A percentile compares a stretch with the other conserved stretches of the same genome.
Evolutionary conservation across 2,329 filamentous ascomycete species (phyloP).

Genomic region (Chaetomium olivaceum): DNA sequence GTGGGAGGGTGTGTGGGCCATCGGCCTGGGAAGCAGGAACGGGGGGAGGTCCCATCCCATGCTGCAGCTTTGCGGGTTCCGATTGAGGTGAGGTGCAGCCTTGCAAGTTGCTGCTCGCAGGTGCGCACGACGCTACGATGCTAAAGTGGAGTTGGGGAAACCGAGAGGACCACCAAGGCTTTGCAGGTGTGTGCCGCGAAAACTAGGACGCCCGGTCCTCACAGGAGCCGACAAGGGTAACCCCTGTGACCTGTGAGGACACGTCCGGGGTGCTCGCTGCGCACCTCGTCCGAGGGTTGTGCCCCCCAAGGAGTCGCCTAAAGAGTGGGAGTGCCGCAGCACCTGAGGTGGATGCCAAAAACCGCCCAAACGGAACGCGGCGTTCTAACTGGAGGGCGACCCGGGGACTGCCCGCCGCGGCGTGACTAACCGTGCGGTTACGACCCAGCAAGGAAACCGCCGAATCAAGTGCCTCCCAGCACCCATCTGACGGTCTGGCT

Average conservation of each 20-base stretch:
- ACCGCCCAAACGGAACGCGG: conserved; percentile 14
- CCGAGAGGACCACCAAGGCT: not conserved
- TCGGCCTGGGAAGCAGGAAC: conserved; percentile 27
- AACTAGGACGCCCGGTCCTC: conserved; percentile 2
- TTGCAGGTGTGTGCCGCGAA: not conserved
- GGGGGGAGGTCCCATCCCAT: conserved; percentile 8
- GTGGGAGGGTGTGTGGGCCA: conserved; percentile 22
- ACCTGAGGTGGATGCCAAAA: conserved; percentile 9
- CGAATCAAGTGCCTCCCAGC: conserved; percentile 19
- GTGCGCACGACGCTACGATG: conserved; percentile 24
- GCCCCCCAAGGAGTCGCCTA: conserved; percentile 12
- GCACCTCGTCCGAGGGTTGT: conserved; percentile 7
- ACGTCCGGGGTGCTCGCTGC: conserved; percentile 7
- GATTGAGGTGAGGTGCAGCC: conserved; percentile 3
- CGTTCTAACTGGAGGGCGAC: conserved; percentile 21
- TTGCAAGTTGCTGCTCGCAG: conserved; percentile 22
- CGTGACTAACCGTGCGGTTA: conserved; percentile 26
- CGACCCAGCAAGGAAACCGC: conserved; percentile 10
- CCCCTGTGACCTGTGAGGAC: not conserved
- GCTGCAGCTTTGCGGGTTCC: conserved; percentile 11
- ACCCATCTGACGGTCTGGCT: conserved; percentile 19
- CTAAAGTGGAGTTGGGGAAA: conserved; percentile 2
- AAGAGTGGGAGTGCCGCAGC: conserved; percentile 18
- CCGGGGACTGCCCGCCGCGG: conserved; percentile 25
- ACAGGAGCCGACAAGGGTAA: conserved; percentile 17